phyloP scores from a whole-genome alignment of 2,329 filamentous ascomycete genomes.

The Elsinoe perseae region DNA sequence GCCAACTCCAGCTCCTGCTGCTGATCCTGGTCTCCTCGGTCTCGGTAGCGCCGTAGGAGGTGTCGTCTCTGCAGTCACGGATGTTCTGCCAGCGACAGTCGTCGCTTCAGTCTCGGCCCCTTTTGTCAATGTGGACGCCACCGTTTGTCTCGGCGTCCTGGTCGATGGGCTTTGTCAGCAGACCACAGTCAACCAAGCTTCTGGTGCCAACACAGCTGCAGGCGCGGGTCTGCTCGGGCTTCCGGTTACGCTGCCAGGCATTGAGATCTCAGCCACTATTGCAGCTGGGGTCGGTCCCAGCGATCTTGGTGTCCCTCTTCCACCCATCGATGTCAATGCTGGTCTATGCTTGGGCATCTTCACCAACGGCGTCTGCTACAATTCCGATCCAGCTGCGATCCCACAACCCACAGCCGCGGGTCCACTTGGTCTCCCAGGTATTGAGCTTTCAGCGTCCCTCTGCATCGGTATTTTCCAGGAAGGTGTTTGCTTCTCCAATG shows the following conservation, averaged over 20 bases:
- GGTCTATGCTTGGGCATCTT: conserved; percentile 14
- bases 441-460: conserved; percentile 13
- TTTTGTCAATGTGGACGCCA: conserved; percentile 9
- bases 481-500: conserved; percentile 8
- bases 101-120: not conserved
- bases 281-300: conserved; percentile 1
- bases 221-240: not conserved
- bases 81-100: not conserved
- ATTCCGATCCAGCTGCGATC: conserved; percentile 9
- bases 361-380: conserved; percentile 15
- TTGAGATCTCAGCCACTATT: conserved; percentile 3
- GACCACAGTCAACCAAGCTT: not conserved
- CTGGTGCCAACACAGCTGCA: not conserved
- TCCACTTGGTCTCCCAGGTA: conserved; percentile 7
- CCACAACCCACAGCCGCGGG: conserved; percentile 10
- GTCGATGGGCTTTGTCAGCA: conserved; percentile 11
- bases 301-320: conserved; percentile 3
- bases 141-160: conserved; percentile 11
- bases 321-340: conserved; percentile 13
- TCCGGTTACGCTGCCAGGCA: not conserved
- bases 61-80: conserved; percentile 7
- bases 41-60: conserved; percentile 1
- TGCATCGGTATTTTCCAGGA: conserved; percentile 11
- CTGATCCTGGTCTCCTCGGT: conserved; percentile 8
- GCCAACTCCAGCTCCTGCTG: not conserved